Evolutionary conservation across 2,329 filamentous ascomycete genomes (phyloP), one percentile per base, ranked within the genome.

Genomic region (Rhynchosporium agropyri): DNA sequence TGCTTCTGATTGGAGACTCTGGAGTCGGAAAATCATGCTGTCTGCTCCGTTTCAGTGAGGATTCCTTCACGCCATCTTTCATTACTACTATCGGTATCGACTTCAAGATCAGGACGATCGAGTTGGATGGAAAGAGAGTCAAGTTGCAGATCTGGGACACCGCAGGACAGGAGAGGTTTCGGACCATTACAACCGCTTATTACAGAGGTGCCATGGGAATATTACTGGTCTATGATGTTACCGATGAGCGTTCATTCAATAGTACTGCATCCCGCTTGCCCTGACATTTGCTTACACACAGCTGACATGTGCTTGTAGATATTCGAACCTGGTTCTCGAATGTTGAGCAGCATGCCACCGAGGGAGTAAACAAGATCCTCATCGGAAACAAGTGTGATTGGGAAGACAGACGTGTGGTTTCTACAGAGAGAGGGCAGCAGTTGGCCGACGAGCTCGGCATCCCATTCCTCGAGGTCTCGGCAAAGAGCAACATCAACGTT

Each of bases 141-240:
- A 99, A 99, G 84, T 82, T 99, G 76, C 95, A 99, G 83, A 99
- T 99, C 80, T 99, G 95, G 95, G 95, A 99, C 76, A 99, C 95
- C 31, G 95, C 95, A 60, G 95, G 95, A 61, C 95, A 99, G 79
- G 95, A 99, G 81, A 90, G 95, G 67, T 99, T 99, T 85, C 87
- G 95, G 70, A 99, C 95, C 68, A 99, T 99, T 80, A 99, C 95
- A 59, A 98, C 95, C 54, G 94, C 95, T 70, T 99, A 99, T 81
- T 99, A 99, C 80, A 86, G 95, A 75, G 95, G 95, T 74, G 95
- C 95, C 70, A 98, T 98, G 94, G 95, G 95, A 65, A 98, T 98
- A 71, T 81, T 98, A 76, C 84, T 99, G 68, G 94, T 98, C 59
- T 99, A 99, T 80, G 95, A 99, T 80, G 95, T 99, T 73, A 99